Evolutionary conservation across 257 asterid genomes (phyloP).

Genomic region (Solanum lycopersicoides): DNA sequence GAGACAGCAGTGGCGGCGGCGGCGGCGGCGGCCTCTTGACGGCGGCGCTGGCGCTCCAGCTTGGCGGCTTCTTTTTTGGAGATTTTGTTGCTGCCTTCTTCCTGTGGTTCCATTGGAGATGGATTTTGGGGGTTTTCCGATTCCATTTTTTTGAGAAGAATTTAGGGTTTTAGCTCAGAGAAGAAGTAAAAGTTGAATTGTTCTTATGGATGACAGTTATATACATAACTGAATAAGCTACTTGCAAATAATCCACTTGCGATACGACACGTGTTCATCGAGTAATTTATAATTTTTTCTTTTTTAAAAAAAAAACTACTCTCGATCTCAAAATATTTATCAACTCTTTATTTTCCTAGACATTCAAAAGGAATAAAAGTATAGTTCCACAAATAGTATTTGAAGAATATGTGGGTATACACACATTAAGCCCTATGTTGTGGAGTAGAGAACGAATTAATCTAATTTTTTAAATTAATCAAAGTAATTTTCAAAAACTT

Average conservation of each 20-base stretch:
- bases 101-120: neutral
- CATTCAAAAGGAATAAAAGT: neutral
- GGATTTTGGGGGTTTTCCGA: neutral
- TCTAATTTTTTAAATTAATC: too few relatives aligned
- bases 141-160: neutral
- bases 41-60: conserved; percentile 53
- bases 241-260: neutral
- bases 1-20: conserved; percentile 22
- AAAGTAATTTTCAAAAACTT: neutral
- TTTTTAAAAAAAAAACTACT: neutral
- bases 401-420: neutral
- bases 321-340: neutral
- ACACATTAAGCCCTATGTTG: too few relatives aligned
- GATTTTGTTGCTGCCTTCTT: conserved; percentile 12
- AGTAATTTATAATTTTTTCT: neutral
- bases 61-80: conserved; percentile 84
- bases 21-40: conserved; percentile 54
- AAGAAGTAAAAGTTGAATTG: neutral
- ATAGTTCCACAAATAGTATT: neutral
- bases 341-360: neutral
- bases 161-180: neutral
- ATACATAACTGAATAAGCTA: neutral
- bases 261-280: neutral
- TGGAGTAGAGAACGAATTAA: too few relatives aligned
- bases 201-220: neutral